Evolutionary conservation across 495 filamentous ascomycete species (phyloP).

Genomic region (Chaetomidium leptoderma): DNA sequence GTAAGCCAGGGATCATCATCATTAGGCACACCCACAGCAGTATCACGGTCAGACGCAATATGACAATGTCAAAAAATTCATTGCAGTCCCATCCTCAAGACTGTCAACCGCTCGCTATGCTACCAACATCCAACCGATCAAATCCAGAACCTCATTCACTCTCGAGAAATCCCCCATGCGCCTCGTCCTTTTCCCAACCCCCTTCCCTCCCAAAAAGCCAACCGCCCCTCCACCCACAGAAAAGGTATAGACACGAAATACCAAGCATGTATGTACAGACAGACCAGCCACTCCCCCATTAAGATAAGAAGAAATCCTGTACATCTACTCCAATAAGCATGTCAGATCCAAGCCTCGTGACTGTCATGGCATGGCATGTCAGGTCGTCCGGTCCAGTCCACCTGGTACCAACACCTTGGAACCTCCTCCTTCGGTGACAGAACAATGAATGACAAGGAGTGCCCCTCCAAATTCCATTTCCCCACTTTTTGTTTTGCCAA

Average conservation of each 20-base stretch:
- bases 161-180: not conserved
- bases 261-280: not conserved
- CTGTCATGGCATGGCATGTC: not conserved
- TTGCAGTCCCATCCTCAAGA: not conserved
- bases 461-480: no score
- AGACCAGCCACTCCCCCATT: not conserved
- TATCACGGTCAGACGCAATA: not conserved
- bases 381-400: no score
- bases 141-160: not conserved
- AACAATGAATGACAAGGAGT: no score
- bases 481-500: no score
- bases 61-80: not conserved
- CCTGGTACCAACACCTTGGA: no score
- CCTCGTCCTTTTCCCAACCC: not conserved
- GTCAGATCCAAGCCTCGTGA: not conserved
- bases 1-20: not conserved
- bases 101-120: slow-evolving; percentile 2
- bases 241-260: not conserved
- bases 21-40: no score
- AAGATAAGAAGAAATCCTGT: not conserved
- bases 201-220: no score
- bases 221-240: not conserved
- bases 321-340: not conserved
- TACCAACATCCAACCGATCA: not conserved
- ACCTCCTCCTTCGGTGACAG: no score